Evolutionary conservation across 1,284 basidiomycete genomes (phyloP).

Genomic region (Microbotryum lychnidis-dioicae): DNA sequence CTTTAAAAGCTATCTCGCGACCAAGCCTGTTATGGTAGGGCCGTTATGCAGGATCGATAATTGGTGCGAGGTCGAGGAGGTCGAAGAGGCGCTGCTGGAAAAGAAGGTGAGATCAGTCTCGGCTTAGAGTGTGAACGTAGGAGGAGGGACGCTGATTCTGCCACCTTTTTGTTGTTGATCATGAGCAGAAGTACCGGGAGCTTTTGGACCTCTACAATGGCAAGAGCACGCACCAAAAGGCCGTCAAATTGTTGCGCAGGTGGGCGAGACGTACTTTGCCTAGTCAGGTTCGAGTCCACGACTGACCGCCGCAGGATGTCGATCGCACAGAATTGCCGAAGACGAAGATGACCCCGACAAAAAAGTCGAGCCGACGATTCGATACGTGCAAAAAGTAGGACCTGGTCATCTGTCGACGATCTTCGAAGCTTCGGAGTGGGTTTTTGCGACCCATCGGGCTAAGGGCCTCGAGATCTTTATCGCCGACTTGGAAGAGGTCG

Average conservation of each 20-base stretch:
- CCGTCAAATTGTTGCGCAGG: slow-evolving; percentile 71
- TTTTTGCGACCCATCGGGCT: slow-evolving; percentile 53
- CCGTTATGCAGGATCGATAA: slow-evolving; percentile 84
- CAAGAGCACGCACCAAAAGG: slow-evolving; percentile 89
- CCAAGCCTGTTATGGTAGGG: slow-evolving; percentile 72
- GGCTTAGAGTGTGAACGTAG: not conserved
- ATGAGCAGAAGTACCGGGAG: slow-evolving; percentile 71
- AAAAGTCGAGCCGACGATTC: slow-evolving; percentile 72
- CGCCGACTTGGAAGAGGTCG: slow-evolving; percentile 71
- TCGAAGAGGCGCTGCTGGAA: slow-evolving; percentile 75
- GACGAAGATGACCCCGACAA: slow-evolving; percentile 69
- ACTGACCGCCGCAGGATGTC: not conserved
- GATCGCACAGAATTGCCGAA: slow-evolving; percentile 56
- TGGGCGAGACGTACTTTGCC: slow-evolving; percentile 42
- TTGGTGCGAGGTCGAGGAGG: slow-evolving; percentile 94
- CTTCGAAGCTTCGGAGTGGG: slow-evolving; percentile 72
- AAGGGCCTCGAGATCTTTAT: slow-evolving; percentile 62
- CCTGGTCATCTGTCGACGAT: slow-evolving; percentile 68
- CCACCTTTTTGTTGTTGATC: too few relatives aligned
- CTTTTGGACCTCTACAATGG: slow-evolving; percentile 86
- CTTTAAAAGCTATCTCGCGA: slow-evolving; percentile 85
- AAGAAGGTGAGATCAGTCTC: slow-evolving; percentile 54
- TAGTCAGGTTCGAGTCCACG: not conserved
- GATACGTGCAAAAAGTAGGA: slow-evolving; percentile 85
- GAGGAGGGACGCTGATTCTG: too few relatives aligned